Percentiles rank a stretch among this genome's conserved stretches.
Conservation (phyloP, 208 protist genomes). For the Tritrichomonas foetus region DNA sequence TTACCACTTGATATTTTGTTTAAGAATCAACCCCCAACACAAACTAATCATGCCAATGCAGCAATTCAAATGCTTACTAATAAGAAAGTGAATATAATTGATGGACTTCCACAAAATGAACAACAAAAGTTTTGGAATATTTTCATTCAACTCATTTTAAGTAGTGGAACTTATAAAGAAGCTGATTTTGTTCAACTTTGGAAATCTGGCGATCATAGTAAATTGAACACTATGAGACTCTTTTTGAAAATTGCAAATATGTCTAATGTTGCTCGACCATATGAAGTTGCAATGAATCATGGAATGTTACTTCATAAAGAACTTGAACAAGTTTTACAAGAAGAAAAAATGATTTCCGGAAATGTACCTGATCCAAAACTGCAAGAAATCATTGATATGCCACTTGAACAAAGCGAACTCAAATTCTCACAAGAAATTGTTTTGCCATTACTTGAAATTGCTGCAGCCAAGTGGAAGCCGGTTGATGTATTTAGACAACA, state of each 20-base stretch:
- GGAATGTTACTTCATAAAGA: background rate
- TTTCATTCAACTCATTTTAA: background rate
- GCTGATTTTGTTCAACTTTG: constrained; percentile 15
- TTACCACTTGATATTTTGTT: constrained; percentile 25
- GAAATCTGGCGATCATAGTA: constrained; percentile 21
- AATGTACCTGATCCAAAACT: background rate
- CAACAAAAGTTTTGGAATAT: constrained; percentile 11
- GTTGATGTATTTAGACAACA: background rate
- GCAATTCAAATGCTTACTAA: constrained; percentile 22
- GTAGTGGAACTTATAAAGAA: background rate
- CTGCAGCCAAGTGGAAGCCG: background rate
- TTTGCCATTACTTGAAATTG: background rate
- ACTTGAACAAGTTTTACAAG: background rate
- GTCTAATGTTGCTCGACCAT: background rate
- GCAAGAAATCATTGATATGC: background rate
- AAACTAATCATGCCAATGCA: background rate
- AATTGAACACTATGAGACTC: constrained; percentile 3
- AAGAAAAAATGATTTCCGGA: constrained; percentile 10
- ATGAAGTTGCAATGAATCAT: constrained; percentile 8
- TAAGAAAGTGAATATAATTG: background rate
- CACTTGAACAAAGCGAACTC: background rate
- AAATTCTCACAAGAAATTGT: background rate
- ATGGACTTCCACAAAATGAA: background rate
- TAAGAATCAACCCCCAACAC: background rate
- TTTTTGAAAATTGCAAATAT: background rate